Conservation (phyloP, 1,284 basidiomycete genomes). For the Neonothopanus nambi region DNA sequence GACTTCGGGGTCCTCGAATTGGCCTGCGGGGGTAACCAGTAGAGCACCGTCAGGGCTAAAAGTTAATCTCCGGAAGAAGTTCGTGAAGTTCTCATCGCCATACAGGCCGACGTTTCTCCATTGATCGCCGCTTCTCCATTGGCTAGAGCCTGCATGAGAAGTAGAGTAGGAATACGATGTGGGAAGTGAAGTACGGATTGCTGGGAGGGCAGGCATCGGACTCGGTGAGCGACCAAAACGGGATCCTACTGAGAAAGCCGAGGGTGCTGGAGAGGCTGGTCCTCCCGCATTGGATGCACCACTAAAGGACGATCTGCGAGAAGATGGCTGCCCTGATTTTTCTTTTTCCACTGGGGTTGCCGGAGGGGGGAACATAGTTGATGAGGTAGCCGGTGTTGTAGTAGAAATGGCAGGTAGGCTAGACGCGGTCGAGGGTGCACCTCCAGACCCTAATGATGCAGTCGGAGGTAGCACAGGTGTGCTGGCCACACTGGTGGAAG, state of each 20-base stretch:
- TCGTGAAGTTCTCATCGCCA: constrained; percentile 93
- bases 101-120: constrained; percentile 69
- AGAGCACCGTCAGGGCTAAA: constrained; percentile 96
- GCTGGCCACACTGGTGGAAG: constrained; percentile 44
- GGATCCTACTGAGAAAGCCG: constrained; percentile 38
- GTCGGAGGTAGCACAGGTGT: constrained; percentile 29
- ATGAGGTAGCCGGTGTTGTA: constrained; percentile 31
- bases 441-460: constrained; percentile 1
- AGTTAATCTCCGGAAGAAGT: constrained; percentile 92
- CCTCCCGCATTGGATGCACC: constrained; percentile 58
- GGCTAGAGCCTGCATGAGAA: constrained; percentile 10
- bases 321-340: constrained; percentile 48
- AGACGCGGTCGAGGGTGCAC: background rate
- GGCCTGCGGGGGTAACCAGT: constrained; percentile 92
- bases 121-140: constrained; percentile 13
- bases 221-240: constrained; percentile 85
- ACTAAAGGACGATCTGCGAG: constrained; percentile 87
- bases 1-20: constrained; percentile 88
- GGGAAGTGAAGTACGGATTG: constrained; percentile 59
- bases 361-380: constrained; percentile 74
- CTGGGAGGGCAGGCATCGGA: constrained; percentile 82
- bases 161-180: constrained; percentile 11
- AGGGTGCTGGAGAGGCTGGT: constrained; percentile 56
- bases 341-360: constrained; percentile 52
- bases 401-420: constrained; percentile 11